Evolutionary conservation across 176 grass and related monocot species (phyloP).

Genomic region (Puccinellia tenuiflora): DNA sequence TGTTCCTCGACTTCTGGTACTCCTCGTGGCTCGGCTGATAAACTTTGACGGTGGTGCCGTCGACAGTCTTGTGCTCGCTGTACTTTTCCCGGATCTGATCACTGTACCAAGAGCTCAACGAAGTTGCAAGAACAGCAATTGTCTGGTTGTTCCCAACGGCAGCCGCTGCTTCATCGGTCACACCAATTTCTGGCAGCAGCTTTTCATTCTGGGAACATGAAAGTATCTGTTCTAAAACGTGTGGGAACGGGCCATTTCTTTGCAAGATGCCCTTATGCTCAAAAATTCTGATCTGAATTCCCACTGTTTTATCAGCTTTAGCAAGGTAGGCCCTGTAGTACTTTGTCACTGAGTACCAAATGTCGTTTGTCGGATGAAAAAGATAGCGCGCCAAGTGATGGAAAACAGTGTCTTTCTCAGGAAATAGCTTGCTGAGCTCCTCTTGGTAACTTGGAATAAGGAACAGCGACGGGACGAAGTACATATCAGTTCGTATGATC

Average conservation of each 20-base stretch:
- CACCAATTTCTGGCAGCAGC: constrained; percentile 37
- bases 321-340: constrained; percentile 53
- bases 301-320: constrained; percentile 48
- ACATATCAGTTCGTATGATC: constrained; percentile 60
- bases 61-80: constrained; percentile 30
- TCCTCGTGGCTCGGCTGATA: constrained; percentile 65
- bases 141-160: constrained; percentile 24
- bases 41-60: constrained; percentile 39
- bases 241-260: constrained; percentile 44
- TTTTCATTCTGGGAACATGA: constrained; percentile 55
- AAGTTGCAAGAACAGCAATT: constrained; percentile 50
- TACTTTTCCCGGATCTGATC: constrained; percentile 51
- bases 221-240: constrained; percentile 55
- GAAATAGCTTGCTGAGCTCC: constrained; percentile 54
- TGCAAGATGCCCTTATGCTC: constrained; percentile 36
- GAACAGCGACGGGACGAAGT: constrained; percentile 59
- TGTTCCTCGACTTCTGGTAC: constrained; percentile 46
- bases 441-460: constrained; percentile 54
- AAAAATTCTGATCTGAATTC: constrained; percentile 61
- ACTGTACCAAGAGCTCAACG: constrained; percentile 49
- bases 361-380: constrained; percentile 52
- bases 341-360: constrained; percentile 57
- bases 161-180: not conserved
- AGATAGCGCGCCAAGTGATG: constrained; percentile 73
- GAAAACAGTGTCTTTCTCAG: constrained; percentile 66